Base-by-base conservation (phyloP, 768 basidiomycete genomes). In the Lentinula detonsa region DNA sequence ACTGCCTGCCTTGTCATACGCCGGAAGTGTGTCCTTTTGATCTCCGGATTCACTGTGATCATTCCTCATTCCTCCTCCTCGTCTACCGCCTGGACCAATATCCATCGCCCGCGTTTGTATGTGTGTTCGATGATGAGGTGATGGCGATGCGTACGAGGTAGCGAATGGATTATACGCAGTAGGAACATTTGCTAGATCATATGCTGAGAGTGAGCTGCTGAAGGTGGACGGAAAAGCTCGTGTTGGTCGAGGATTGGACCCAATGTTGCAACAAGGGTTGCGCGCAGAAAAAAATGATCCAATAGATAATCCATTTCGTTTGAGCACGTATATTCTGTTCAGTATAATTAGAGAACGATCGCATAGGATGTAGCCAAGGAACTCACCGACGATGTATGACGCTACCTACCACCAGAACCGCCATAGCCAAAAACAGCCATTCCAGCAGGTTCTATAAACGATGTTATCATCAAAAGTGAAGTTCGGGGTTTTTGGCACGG, bases 171-270 rank as follows among this genome's bases (percentile, higher is more conserved):
- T 59, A 15, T 59, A 59, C 6, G 57, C 57, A n/a, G 45, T 33
- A 5, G 57, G 57, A 18, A 59, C 57, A 33, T 59, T 46, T 18
- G 57, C 33, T 13, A 59, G 46, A 34, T 59, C 57, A 28, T 59
- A 48, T 13, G 31, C 40, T 3, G 57, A 34, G 16, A 59, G 37
- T 28, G 57, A 45, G 42, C 42, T 34, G 46, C 43, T 8, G 11
- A 37, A 59, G 3, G 45, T n/a, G 11, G 57, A 34, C 18, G 57
- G 28, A 28, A 39, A 39, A 33, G 21, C 23, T 18, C 57, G 31
- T 5, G 23, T 46, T 59, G 33, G 31, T 34, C 57, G 43, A 39
- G 57, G 28, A 50, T 18, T 45, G 37, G 37, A 0, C 2, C 56
- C 7, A 5, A 7, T 9, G 15, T 43, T n/a, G 31, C 7, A 11